Evolutionary conservation across 371 early-diverging fungal genomes (phyloP).

Genomic region (Syncephalis plumigaleata): DNA sequence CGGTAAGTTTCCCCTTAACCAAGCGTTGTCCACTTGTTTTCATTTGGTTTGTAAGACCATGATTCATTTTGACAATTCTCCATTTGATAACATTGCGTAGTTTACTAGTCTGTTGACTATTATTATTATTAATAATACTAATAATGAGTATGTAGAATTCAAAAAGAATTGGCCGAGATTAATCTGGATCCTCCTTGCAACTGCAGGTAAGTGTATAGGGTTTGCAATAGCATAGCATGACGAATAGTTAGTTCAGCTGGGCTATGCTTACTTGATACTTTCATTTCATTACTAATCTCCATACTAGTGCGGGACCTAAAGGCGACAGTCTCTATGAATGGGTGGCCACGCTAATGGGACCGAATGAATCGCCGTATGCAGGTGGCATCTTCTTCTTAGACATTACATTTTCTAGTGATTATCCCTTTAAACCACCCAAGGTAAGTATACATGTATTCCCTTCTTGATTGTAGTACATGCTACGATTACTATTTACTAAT

Average conservation of each 20-base stretch:
- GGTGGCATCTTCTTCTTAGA: conserved; percentile 66
- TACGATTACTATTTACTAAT: background rate
- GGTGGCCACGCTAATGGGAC: conserved; percentile 89
- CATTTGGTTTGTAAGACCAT: background rate
- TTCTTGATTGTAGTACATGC: background rate
- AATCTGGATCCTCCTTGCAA: conserved; percentile 86
- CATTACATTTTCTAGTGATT: conserved; percentile 69
- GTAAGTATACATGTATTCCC: conserved; percentile 10
- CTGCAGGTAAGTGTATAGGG: conserved; percentile 73
- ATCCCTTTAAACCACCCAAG: conserved; percentile 92
- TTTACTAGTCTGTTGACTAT: background rate
- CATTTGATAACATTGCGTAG: background rate
- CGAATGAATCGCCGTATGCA: conserved; percentile 61
- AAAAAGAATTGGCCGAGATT: conserved; percentile 90
- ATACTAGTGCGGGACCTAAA: conserved; percentile 76
- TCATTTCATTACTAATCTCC: background rate
- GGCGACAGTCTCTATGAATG: conserved; percentile 92
- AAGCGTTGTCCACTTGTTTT: background rate
- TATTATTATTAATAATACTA: background rate
- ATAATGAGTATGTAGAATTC: conserved; percentile 36
- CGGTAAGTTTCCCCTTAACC: conserved; percentile 3
- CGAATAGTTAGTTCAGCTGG: no score
- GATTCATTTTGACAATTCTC: background rate
- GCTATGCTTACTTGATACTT: no score
- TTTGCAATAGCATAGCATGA: no score